These are phyloP conservation scores for Carex scoparia DNA, from an alignment of 176 grass and related monocot species.

Conservation along the genomic window DNA sequence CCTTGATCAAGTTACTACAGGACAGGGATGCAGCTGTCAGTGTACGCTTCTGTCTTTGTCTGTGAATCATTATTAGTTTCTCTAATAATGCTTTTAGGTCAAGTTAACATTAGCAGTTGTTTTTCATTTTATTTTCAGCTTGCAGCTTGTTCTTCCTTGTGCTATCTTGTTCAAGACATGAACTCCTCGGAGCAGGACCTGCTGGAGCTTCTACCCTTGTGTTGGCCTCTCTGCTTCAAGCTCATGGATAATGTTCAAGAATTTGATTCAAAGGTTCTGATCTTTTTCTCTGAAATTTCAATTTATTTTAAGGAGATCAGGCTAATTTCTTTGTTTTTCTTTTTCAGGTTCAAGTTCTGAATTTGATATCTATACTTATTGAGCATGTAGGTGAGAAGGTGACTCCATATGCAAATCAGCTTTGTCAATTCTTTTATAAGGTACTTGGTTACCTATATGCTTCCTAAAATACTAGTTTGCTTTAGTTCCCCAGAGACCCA, in stretches of 20 bases:
- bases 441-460: conserved; percentile 31
- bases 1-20: conserved; percentile 86
- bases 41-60: conserved; percentile 46
- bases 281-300: conserved; percentile 16
- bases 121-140: conserved; percentile 58
- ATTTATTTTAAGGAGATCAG: conserved; percentile 11
- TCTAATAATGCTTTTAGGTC: conserved; percentile 29
- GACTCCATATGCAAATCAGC: conserved; percentile 77
- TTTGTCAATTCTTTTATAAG: conserved; percentile 88
- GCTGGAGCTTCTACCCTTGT: conserved; percentile 83
- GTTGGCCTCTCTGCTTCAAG: conserved; percentile 96
- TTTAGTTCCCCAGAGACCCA: neutral
- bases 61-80: conserved; percentile 22
- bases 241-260: conserved; percentile 90
- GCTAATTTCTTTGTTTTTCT: conserved; percentile 18
- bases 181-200: conserved; percentile 92
- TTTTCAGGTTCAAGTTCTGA: conserved; percentile 91
- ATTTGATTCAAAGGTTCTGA: conserved; percentile 96
- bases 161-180: conserved; percentile 97
- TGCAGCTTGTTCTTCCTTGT: conserved; percentile 86
- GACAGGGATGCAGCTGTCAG: conserved; percentile 78
- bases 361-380: conserved; percentile 93
- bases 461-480: neutral
- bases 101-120: neutral
- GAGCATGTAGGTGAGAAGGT: conserved; percentile 89